Base-by-base conservation (phyloP, 768 basidiomycete genomes). In the Boletus bicolor region DNA sequence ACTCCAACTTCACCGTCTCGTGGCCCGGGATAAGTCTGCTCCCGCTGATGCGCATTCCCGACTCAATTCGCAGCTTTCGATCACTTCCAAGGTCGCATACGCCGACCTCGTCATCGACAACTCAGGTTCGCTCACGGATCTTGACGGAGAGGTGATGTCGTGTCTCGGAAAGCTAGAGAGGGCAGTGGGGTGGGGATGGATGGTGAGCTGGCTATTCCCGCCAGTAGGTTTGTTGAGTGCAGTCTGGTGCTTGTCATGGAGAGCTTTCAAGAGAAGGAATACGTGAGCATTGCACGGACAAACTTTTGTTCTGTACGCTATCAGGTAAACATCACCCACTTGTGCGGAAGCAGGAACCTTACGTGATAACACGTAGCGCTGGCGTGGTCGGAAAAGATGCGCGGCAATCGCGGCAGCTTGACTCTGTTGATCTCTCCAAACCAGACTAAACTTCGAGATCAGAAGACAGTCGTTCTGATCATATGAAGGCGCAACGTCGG, bases 31-130 rank as follows among this genome's bases (percentile, higher is more conserved):
- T 66, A 68, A 70, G 2, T 86, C 85, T 8, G 77, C 85, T 0
- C 74, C 75, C 26, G 77, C 82, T 32, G 89, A 87, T 26, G 97
- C 96, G 0, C 72, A 77, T 34, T 72, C 89, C 0, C 84, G 97
- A 7, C 79, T 98, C n/a, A 76, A 80, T 24, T 82, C 95, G 0
- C 96, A 98, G 71, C 72, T 93, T 46, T 81, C 93, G 0, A 88
- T 97, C 44, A 65, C 81, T 0, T 76, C 84, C 36, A 99, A 98
- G 68, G 75, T 93, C 6, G 64, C 75, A n/a, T 94, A 91, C 59
- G 95, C 93, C 5, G 92, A 95, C 66, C 68, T 83, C 49, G 84
- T 97, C 47, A 68, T 98, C 35, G 94, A 98, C 73, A 98, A 98
- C 69, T 91, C 91, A 7, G 92, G 93, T 1, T 77, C 86, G 0